phyloP scores from a whole-genome alignment of 2,329 filamentous ascomycete species.

The Escovopsis weberi region DNA sequence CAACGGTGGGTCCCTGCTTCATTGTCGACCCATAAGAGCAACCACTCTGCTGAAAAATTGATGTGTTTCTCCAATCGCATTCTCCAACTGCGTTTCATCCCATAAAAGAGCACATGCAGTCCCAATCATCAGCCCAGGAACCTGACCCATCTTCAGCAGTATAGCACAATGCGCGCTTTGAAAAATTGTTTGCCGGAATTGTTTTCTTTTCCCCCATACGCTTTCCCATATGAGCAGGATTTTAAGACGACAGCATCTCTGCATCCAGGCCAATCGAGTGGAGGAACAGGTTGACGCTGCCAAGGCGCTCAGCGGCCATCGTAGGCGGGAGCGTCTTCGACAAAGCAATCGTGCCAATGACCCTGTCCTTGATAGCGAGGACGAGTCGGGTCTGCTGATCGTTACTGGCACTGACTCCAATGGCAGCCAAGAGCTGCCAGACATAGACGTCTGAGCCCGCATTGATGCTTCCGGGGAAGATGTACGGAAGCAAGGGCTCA shows the following conservation, averaged over 20 bases:
- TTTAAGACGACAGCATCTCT: constrained; percentile 41
- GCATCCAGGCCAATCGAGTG: constrained; percentile 97
- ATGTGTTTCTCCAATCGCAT: no score
- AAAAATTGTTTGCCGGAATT: no score
- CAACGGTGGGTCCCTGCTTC: no score
- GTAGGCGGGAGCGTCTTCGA: constrained; percentile 80
- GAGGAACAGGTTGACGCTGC: constrained; percentile 97
- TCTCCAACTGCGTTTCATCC: no score
- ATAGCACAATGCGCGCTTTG: no score
- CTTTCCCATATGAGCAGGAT: no score
- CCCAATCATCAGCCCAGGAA: no score
- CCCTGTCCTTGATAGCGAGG: constrained; percentile 90
- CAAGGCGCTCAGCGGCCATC: constrained; percentile 68
- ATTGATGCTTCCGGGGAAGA: constrained; percentile 87
- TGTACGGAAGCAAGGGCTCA: constrained; percentile 66
- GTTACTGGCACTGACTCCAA: constrained; percentile 83
- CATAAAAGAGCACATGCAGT: no score
- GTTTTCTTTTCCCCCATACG: no score
- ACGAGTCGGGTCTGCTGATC: constrained; percentile 93
- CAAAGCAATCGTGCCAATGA: constrained; percentile 85
- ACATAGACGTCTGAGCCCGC: constrained; percentile 89
- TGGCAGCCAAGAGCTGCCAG: constrained; percentile 93
- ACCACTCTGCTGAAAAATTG: no score
- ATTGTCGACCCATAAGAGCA: no score
- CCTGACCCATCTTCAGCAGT: no score